phyloP scores from a whole-genome alignment of 805 yeast genomes.

The Wickerhamiella slavikovae region DNA sequence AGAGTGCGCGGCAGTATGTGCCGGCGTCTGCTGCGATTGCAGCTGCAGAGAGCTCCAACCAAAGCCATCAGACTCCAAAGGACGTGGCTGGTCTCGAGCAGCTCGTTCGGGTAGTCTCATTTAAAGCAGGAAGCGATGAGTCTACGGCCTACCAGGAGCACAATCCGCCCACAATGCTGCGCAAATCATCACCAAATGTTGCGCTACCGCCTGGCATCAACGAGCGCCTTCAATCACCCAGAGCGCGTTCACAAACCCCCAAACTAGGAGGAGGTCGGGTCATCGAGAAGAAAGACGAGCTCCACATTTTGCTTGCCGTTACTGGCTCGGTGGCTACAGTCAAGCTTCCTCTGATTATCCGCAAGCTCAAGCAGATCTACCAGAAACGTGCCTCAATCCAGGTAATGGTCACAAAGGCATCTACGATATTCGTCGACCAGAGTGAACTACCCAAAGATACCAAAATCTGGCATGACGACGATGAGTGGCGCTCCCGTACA shows the following conservation, averaged over 20 bases:
- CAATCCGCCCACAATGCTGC: slow-evolving; percentile 13
- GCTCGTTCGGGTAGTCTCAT: too few relatives aligned
- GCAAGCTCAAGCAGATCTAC: slow-evolving; percentile 62
- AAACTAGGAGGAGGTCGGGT: slow-evolving; percentile 1
- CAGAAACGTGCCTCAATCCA: slow-evolving; percentile 59
- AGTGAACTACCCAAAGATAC: slow-evolving; percentile 29
- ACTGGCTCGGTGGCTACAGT: slow-evolving; percentile 96
- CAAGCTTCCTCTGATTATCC: slow-evolving; percentile 76
- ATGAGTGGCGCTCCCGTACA: slow-evolving; percentile 74
- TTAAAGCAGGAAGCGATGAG: slow-evolving; percentile 7
- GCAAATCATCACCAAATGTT: too few relatives aligned
- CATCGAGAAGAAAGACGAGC: slow-evolving; percentile 30
- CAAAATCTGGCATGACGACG: slow-evolving; percentile 78
- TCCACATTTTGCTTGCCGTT: slow-evolving; percentile 77
- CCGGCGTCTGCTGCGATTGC: too few relatives aligned
- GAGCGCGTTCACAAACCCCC: background rate
- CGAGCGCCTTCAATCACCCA: background rate
- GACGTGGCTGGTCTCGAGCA: too few relatives aligned
- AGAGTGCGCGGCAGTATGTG: too few relatives aligned
- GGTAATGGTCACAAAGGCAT: slow-evolving; percentile 44
- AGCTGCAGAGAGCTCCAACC: too few relatives aligned
- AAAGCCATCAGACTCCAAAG: too few relatives aligned
- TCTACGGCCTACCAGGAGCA: slow-evolving; percentile 13
- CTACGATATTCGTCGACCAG: slow-evolving; percentile 17
- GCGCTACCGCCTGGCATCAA: slow-evolving; percentile 9